A percentile compares a stretch with the other conserved stretches of the same genome.
These are phyloP conservation scores for Triglochin maritima DNA, from an alignment of 106 monocot genomes.

Conservation along the genomic window DNA sequence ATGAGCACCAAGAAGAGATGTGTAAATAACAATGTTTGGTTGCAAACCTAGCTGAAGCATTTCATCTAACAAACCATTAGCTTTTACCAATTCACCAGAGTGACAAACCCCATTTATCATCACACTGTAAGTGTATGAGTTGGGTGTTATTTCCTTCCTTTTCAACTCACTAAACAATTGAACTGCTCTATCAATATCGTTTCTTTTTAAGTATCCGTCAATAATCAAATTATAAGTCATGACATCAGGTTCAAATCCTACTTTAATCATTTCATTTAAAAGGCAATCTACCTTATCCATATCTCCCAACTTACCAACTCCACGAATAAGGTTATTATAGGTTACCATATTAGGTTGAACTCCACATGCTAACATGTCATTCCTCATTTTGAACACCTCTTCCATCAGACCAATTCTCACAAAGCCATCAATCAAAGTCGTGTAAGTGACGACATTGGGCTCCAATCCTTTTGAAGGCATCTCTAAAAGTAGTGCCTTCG, in stretches of 20 bases:
- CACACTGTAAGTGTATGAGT: constrained; percentile 39
- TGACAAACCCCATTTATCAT: constrained; percentile 46
- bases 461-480: constrained; percentile 32
- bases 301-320: constrained; percentile 43
- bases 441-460: constrained; percentile 37
- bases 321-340: constrained; percentile 56
- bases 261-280: constrained; percentile 40
- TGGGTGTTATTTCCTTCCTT: constrained; percentile 25
- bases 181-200: constrained; percentile 27
- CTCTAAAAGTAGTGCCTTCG: constrained; percentile 41
- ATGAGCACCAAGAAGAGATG: constrained; percentile 35
- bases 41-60: constrained; percentile 35
- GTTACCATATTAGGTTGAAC: constrained; percentile 39
- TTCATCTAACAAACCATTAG: constrained; percentile 35
- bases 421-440: constrained; percentile 70
- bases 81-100: constrained; percentile 18
- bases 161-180: constrained; percentile 45
- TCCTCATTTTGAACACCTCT: constrained; percentile 45
- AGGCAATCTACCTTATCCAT: constrained; percentile 45
- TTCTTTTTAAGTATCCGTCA: constrained; percentile 37
- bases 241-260: constrained; percentile 39
- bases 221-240: constrained; percentile 58
- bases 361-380: constrained; percentile 46
- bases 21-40: constrained; percentile 44
- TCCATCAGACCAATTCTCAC: constrained; percentile 48